Evolutionary conservation across 1,284 basidiomycete species (phyloP), one percentile per base, ranked within the genome.

Genomic region (Tylopilus sp.): DNA sequence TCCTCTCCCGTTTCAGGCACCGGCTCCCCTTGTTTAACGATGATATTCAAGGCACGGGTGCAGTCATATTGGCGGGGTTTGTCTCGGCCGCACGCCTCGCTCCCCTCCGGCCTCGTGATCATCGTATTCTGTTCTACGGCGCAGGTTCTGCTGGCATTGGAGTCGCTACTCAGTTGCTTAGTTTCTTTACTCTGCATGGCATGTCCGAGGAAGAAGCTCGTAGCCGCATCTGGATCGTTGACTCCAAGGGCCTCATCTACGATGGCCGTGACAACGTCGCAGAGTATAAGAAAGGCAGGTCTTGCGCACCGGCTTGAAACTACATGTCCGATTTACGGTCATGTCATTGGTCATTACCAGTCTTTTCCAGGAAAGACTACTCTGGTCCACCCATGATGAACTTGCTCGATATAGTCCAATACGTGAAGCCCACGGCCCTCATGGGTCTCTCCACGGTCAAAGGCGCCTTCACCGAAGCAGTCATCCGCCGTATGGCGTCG

Each of bases 31-130:
- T 91, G 43, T 95, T 95, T 76, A 97, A 97, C 68, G 92, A 96
- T 60, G 92, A 94, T 65, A 88, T 89, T 56, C 86, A 89, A 62
- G 90, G 92, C 37, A 95, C 92, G 2, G 92, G 92, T 23, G 89
- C 89, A 30, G 94, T 97, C 57, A 89, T 97, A 40, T 82, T 97
- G 38, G 89, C 86, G 34, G 94, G 94, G 11, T 90, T 97, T 73
- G 71, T 94, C 60, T 92, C 92, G 59, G 94, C 94, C 23, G 92
- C 93, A 34, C 83, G 84, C 56, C 75, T 92, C 34, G 81, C 87
- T 1, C 81, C 82, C 31, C 78, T 78, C 16, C 78, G 85, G 13
- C 71, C 93, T 25, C 74, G 74, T 44, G 83, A 87, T 44, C 94
- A 97, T 65, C 82, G 84, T 50, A 92, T 97, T 58, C 81, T 97